A percentile compares a stretch with the other conserved stretches of the same genome.
Evolutionary conservation across 2,329 filamentous ascomycete genomes (phyloP).

Genomic region (Clonostachys rosea): DNA sequence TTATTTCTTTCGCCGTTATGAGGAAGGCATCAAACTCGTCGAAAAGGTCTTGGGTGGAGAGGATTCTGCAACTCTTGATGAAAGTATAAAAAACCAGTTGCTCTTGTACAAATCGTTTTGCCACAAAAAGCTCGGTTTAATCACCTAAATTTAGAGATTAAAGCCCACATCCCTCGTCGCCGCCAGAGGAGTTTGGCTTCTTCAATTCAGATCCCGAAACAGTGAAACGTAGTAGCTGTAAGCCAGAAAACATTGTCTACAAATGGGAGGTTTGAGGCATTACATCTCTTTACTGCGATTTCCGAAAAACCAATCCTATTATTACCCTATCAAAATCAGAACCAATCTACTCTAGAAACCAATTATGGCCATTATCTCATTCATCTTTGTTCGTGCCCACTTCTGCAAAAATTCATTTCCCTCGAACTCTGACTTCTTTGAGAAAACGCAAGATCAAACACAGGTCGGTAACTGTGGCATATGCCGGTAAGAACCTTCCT

Average conservation of each 20-base stretch:
- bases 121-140: too few relatives aligned
- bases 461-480: neutral
- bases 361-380: neutral
- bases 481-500: neutral
- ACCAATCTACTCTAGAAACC: too few relatives aligned
- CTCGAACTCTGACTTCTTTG: neutral
- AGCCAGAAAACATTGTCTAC: too few relatives aligned
- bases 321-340: too few relatives aligned
- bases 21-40: constrained; percentile 37
- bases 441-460: too few relatives aligned
- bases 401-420: neutral
- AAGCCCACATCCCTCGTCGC: neutral
- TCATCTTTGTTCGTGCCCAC: neutral
- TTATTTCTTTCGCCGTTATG: constrained; percentile 46
- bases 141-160: neutral
- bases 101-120: too few relatives aligned
- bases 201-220: too few relatives aligned
- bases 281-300: too few relatives aligned
- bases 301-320: too few relatives aligned
- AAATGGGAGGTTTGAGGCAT: too few relatives aligned
- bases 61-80: neutral
- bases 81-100: neutral
- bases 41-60: constrained; percentile 18
- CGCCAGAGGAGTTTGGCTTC: neutral
- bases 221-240: too few relatives aligned